Evolutionary conservation across 805 yeast genomes (phyloP).

Genomic region (Saccharomyces kudriavzevii): DNA sequence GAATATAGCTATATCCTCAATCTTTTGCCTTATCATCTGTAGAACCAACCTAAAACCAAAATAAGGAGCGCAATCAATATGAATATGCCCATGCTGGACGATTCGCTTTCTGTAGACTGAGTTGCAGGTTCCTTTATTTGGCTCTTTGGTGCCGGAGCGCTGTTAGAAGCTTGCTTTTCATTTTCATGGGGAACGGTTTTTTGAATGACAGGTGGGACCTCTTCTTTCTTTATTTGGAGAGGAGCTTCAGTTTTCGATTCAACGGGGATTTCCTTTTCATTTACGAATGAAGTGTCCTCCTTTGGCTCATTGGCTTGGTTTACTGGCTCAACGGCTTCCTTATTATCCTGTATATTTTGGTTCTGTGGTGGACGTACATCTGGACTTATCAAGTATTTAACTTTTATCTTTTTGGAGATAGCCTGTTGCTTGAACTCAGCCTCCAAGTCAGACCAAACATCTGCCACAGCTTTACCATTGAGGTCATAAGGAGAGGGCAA

Average conservation of each 20-base stretch:
- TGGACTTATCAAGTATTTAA: constrained; percentile 37
- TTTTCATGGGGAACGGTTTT: background rate
- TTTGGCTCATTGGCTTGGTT: constrained; percentile 2
- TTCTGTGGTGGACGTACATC: constrained; percentile 18
- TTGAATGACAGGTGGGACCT: constrained; percentile 1
- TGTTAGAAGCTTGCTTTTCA: background rate
- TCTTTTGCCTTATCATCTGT: constrained; percentile 35
- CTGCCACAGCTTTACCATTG: constrained; percentile 52
- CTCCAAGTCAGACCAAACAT: constrained; percentile 70
- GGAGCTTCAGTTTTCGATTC: constrained; percentile 18
- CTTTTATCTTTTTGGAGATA: constrained; percentile 59
- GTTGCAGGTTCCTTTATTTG: constrained; percentile 15
- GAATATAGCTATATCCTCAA: background rate
- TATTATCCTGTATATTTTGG: constrained; percentile 16
- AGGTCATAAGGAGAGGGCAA: constrained; percentile 61
- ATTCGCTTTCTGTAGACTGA: constrained; percentile 31
- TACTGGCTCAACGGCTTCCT: background rate
- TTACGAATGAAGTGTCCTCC: constrained; percentile 1
- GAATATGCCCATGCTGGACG: constrained; percentile 47
- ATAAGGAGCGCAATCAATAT: constrained; percentile 47
- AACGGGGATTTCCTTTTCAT: constrained; percentile 10
- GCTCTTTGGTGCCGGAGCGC: constrained; percentile 32
- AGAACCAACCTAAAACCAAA: constrained; percentile 61
- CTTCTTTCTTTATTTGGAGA: constrained; percentile 6
- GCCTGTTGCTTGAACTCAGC: constrained; percentile 46